Conservation (phyloP, 2,329 filamentous ascomycete species). For the Colletotrichum viniferum region DNA sequence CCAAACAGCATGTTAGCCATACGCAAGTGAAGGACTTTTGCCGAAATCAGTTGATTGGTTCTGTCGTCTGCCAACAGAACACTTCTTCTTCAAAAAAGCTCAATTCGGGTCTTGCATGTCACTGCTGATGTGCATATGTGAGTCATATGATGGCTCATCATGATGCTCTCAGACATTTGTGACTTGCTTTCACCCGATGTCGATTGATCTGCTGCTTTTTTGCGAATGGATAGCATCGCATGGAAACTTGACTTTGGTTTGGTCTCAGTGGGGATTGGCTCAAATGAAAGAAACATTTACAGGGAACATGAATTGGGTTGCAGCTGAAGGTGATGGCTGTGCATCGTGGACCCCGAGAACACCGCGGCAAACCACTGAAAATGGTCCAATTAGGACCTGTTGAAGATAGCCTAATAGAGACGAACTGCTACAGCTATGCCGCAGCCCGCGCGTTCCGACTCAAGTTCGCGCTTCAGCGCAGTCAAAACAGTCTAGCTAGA, state of each 20-base stretch:
- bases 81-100: neutral
- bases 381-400: neutral
- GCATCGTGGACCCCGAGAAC: neutral
- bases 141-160: neutral
- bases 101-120: neutral
- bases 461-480: neutral
- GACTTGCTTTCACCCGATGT: neutral
- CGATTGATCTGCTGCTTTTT: neutral
- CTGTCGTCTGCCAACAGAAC: neutral
- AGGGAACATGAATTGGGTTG: neutral
- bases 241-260: neutral
- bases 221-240: neutral
- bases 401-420: neutral
- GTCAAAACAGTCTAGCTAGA: neutral
- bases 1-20: neutral
- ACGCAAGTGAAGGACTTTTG: neutral
- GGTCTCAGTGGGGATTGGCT: neutral
- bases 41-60: neutral
- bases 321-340: neutral
- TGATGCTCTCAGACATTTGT: neutral
- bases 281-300: neutral
- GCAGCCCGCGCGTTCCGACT: neutral
- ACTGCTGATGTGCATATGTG: neutral
- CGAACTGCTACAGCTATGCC: neutral
- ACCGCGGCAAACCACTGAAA: neutral